Conservation (phyloP, 1,139 yeast species). For the Scheffersomyces insectosa region DNA sequence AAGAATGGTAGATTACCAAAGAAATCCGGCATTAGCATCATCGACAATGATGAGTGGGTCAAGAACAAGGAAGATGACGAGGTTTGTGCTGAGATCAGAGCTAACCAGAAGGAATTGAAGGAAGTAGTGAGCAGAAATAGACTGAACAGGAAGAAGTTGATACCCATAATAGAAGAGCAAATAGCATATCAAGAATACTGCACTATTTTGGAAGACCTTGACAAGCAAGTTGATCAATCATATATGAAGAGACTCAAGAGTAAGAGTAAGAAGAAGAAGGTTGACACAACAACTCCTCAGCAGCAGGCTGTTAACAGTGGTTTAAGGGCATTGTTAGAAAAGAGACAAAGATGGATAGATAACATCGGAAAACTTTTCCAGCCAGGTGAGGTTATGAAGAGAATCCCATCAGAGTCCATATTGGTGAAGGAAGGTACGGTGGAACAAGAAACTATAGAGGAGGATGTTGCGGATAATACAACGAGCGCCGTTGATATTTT, state of each 20-base stretch:
- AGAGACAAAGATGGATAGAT: constrained; percentile 84
- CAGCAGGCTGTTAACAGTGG: constrained; percentile 72
- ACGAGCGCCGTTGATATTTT: constrained; percentile 1
- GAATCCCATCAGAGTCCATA: constrained; percentile 68
- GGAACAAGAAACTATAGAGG: constrained; percentile 35
- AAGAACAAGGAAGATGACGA: constrained; percentile 91
- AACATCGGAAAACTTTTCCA: constrained; percentile 85
- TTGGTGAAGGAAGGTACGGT: constrained; percentile 41
- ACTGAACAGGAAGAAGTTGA: constrained; percentile 61
- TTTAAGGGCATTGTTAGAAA: constrained; percentile 75
- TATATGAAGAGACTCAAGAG: constrained; percentile 81
- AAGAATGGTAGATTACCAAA: constrained; percentile 24
- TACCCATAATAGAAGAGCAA: constrained; percentile 83
- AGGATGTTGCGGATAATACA: constrained; percentile 42
- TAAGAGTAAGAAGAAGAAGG: constrained; percentile 78
- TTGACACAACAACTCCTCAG: constrained; percentile 37
- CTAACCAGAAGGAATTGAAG: constrained; percentile 67
- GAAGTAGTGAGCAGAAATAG: constrained; percentile 64
- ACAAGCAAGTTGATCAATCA: constrained; percentile 95
- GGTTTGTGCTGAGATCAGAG: constrained; percentile 79
- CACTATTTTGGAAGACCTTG: constrained; percentile 87
- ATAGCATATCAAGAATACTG: constrained; percentile 94
- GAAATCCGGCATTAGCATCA: constrained; percentile 31
- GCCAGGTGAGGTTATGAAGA: constrained; percentile 67
- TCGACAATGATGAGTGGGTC: constrained; percentile 75